Evolutionary conservation across 2,329 filamentous ascomycete genomes (phyloP).

Genomic region (Cyphellophora attinorum): DNA sequence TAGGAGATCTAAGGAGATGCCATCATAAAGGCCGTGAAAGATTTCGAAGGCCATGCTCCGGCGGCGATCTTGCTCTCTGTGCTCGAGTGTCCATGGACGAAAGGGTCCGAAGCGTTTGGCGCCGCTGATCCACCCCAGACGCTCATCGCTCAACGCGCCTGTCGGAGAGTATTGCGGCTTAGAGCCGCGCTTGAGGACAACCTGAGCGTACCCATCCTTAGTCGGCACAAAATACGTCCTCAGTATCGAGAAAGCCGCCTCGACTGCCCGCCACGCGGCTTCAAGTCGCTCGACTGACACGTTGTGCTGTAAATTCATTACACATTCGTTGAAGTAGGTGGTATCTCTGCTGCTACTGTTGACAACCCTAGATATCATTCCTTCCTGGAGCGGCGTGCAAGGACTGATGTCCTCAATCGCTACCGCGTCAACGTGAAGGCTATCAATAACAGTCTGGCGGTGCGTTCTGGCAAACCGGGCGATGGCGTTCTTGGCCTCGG

Average conservation of each 20-base stretch:
- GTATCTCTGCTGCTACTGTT: slow-evolving; percentile 39
- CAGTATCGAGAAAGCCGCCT: slow-evolving; percentile 52
- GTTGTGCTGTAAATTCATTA: slow-evolving; percentile 41
- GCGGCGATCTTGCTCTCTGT: slow-evolving; percentile 20
- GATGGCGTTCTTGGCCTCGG: slow-evolving; percentile 51
- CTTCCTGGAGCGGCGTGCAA: slow-evolving; percentile 78
- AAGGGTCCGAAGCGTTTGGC: slow-evolving; percentile 35
- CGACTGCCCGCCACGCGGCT: slow-evolving; percentile 48
- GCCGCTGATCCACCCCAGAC: slow-evolving; percentile 42
- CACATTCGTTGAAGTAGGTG: slow-evolving; percentile 71
- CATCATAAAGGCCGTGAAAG: slow-evolving; percentile 84
- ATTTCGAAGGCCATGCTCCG: slow-evolving; percentile 52
- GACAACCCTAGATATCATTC: slow-evolving; percentile 66
- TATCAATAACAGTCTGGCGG: slow-evolving; percentile 40
- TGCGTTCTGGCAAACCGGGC: slow-evolving; percentile 56
- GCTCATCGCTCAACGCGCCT: slow-evolving; percentile 25
- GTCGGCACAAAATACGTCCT: slow-evolving; percentile 66
- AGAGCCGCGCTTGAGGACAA: slow-evolving; percentile 36
- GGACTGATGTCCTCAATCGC: slow-evolving; percentile 67
- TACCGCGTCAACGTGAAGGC: slow-evolving; percentile 39
- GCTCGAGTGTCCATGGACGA: slow-evolving; percentile 24
- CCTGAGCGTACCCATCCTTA: slow-evolving; percentile 66
- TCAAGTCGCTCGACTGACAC: slow-evolving; percentile 42
- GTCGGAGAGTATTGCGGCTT: slow-evolving; percentile 34
- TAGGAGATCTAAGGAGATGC: slow-evolving; percentile 63